These are phyloP conservation scores for Mortierella sp. DNA, from an alignment of 371 early-diverging fungal species.

Conservation along the genomic window DNA sequence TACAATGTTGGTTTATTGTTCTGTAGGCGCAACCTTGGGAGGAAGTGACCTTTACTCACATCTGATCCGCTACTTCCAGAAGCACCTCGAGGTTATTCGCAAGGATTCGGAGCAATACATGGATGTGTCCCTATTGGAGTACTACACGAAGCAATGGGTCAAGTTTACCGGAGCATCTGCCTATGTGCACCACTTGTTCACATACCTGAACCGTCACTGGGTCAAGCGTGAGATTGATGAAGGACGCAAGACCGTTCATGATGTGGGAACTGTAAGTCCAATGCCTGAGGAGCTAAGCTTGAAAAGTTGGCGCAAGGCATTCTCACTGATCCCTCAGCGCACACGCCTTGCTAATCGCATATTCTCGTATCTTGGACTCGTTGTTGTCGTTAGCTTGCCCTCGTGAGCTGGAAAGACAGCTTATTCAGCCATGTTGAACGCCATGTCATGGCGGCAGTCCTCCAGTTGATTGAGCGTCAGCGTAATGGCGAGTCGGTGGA, in stretches of 20 bases:
- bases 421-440: slow-evolving; percentile 83
- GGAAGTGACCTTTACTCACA: slow-evolving; percentile 88
- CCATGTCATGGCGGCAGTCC: slow-evolving; percentile 84
- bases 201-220: slow-evolving; percentile 97
- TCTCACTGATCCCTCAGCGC: no score
- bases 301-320: not conserved
- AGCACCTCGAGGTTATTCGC: slow-evolving; percentile 66
- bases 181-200: slow-evolving; percentile 90
- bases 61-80: slow-evolving; percentile 78
- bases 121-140: slow-evolving; percentile 86
- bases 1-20: slow-evolving; percentile 11
- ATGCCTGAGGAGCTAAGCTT: not conserved
- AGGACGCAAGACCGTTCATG: slow-evolving; percentile 88
- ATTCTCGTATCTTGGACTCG: not conserved
- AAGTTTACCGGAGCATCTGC: slow-evolving; percentile 87
- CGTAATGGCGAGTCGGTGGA: slow-evolving; percentile 93
- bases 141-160: slow-evolving; percentile 90
- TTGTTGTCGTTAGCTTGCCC: slow-evolving; percentile 66
- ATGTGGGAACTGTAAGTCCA: slow-evolving; percentile 89
- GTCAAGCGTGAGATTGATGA: slow-evolving; percentile 96
- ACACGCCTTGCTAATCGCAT: no score
- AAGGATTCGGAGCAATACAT: slow-evolving; percentile 70
- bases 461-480: slow-evolving; percentile 85
- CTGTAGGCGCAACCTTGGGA: slow-evolving; percentile 80
- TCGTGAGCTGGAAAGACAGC: slow-evolving; percentile 90